Conservation (phyloP, 257 asterid genomes). For the Nicotiana knightiana region DNA sequence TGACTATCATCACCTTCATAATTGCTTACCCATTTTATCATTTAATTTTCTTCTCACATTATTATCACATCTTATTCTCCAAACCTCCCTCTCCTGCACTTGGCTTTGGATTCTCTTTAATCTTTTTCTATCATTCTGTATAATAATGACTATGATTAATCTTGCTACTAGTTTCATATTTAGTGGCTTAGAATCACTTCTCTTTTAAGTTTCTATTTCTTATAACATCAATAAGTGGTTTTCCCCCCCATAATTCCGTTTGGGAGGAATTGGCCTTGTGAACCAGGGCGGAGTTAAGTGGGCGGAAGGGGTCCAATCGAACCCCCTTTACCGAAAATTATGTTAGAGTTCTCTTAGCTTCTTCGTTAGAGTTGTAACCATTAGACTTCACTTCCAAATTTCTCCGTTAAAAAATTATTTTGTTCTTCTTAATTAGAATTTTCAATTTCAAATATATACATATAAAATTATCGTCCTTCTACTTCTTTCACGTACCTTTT, state of each 20-base stretch:
- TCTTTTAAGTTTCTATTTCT: neutral
- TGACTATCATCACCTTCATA: constrained; percentile 1
- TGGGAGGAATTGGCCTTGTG: no score
- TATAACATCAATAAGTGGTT: neutral
- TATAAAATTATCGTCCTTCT: no score
- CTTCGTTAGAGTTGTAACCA: no score
- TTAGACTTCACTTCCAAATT: no score
- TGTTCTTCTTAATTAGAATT: no score
- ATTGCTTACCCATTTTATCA: neutral
- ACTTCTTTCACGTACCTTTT: no score
- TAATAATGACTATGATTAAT: neutral
- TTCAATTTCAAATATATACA: no score
- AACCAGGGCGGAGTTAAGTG: no score
- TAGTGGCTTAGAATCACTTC: neutral
- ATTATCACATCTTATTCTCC: neutral
- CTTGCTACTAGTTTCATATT: neutral
- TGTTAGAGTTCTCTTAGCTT: no score
- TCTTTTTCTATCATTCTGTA: neutral
- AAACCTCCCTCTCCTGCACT: neutral
- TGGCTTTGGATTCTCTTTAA: constrained; percentile 8
- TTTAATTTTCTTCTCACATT: neutral
- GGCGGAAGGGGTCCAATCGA: no score
- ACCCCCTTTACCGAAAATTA: no score
- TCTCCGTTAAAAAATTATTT: no score
- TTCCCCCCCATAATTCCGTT: neutral